Evolutionary conservation across 805 yeast genomes (phyloP), one percentile per base, ranked within the genome.

Genomic region (Ogataea thermomethanolica): DNA sequence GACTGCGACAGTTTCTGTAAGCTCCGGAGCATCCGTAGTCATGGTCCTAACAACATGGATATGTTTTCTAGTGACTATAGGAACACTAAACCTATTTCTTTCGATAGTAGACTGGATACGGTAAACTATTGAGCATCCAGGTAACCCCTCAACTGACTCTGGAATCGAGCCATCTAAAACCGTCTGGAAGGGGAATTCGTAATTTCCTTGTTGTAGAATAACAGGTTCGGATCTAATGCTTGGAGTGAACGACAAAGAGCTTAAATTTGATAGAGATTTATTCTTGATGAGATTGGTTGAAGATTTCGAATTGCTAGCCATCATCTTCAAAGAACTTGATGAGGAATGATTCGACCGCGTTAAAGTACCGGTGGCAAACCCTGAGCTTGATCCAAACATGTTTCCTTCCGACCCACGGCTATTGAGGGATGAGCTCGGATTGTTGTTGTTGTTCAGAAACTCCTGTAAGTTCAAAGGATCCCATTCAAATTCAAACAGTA

Each of bases 81-180:
- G 79, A 45, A 74, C 74, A 37, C 81, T 75, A 54, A 85, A 84
- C 41, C 89, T 77, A 2, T 95, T 89, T 41, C 95, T 73, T 56
- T 91, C 97, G 26, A 91, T 77, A 5, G 75, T 73, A 1, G 96
- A 91, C 49, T 82, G 84, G 38, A 91, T 58, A 51, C 79, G 76
- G 65, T 88, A 88, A 7, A 78, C 70, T 3, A 84, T 69, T 10
- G 84, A 76, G 22, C 88, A 87, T 37, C 91, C 84, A 2, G 88
- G 88, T 37, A 89, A 69, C 8, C 97, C 96, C 58, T 90, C 96
- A 7, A 93, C 81, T 21, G 95, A 81, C 61, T 93, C 99, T 1
- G 88, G 80, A 33, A 84, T 71, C 27, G 79, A 71, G 1, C 98
- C 98, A 0, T 96, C 96, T 15, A 91, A 57, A 17, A 89, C 72